Evolutionary conservation across 176 grass and related monocot species (phyloP), one percentile per base, ranked within the genome.

Genomic region (Oryza australiensis): DNA sequence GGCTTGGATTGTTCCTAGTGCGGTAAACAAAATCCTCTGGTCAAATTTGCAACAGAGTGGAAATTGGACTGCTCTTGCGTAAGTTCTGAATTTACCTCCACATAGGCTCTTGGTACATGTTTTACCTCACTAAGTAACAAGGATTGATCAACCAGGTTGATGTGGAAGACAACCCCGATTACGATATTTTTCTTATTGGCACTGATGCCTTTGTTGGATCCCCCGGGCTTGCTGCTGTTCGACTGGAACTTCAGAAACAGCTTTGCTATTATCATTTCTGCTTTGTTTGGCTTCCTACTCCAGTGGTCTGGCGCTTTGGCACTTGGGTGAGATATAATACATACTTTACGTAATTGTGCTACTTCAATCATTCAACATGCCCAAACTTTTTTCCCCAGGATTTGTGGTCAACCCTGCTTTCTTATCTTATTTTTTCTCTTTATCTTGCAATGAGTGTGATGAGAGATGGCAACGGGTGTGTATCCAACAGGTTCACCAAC

Each of bases 31-130:
- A 87, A 97, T 97, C 73, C 83, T 97, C 32, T 97, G 94, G 94
- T 97, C 94, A 73, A 97, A 87, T 86, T 66, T 97, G 88, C 94
- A 97, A 64, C 94, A 97, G 77, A 89, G 72, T 49, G 88, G 81
- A 70, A 97, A 97, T 43, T 97, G 92, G 95, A 98, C 92, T 2
- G 95, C 95, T 0, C 95, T 98, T 59, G 95, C 95, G 92, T 98
- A 98, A 89, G 92, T 70, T n/a, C 10, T 59, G 51, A 81, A 14
- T 68, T 84, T 53, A 16, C n/a, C 49, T 82, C 46, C 23, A 12
- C 20, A 13, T 23, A 74, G 28, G 15, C 0, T 5, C 12, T 13
- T 28, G 49, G 3, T 63, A 3, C 9, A 3, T 64, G 53, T n/a
- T 59, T 59, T 59, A 59, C 53, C 53, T 10, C 6, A 6, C 22